Base-by-base conservation (phyloP, 768 basidiomycete species). In the Agaricus subrufescens region DNA sequence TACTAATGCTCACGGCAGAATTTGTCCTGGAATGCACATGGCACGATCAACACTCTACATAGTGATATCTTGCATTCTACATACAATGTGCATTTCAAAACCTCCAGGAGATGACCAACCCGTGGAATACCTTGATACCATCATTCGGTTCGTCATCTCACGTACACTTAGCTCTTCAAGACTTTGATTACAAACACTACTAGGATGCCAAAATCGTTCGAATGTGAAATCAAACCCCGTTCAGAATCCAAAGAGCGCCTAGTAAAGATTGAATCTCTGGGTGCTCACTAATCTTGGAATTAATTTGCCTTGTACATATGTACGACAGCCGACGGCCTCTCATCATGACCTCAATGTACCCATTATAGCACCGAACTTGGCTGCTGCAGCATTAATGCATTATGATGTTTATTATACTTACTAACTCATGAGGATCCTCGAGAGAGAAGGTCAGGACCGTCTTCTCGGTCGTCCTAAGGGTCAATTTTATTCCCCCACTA, bases 41-140 rank as follows among this genome's bases (percentile, higher is more conserved):
- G 69, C 69, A 5, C 59, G 64, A 4, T 60, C 61, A 15, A 60
- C 57, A 1, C 34, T 69, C 10, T 72, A 62, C 60, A 62, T 71
- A 5, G 51, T 56, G 9, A 61, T 65, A 3, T 65, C 69, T 11
- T 66, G 67, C 3, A 61, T 75, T n/a, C 60, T 75, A 5, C 66
- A 66, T 2, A 62, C 66, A 5, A 73, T 71, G 59, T 54, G 62
- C 38, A 68, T 75, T n/a, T 50, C 61, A 5, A 68, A 63, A 19
- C 63, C 66, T 0, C 46, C 63, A 1, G 69, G 69, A 44, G 59
- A 62, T 26, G 30, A 12, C 19, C 47, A 42, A 0, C 46, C 48
- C 4, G 34, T 56, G 0, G 58, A 58, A 29, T 60, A 60, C n/a
- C 58, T 54, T 2, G 54, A 63, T 25, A 63, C 60, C n/a, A 54